Evolutionary conservation across 2,329 filamentous ascomycete species (phyloP).

Genomic region (Xylaria sp.): DNA sequence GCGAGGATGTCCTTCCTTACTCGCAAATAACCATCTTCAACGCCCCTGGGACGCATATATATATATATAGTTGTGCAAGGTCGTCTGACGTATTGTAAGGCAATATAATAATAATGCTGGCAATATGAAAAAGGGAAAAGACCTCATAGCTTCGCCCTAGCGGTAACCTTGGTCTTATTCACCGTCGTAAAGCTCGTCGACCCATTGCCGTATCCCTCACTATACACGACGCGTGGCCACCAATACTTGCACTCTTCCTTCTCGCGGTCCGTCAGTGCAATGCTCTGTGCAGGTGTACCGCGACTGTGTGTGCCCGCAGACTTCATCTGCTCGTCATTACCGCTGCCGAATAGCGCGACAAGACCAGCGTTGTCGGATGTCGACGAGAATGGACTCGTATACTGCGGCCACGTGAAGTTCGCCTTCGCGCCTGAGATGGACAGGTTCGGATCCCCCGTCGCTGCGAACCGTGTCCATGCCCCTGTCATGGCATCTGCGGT

Average conservation of each 20-base stretch:
- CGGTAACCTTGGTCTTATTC: neutral
- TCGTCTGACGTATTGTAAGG: neutral
- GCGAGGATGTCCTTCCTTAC: neutral
- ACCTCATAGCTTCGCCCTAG: slow-evolving; percentile 32
- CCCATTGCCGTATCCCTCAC: slow-evolving; percentile 56
- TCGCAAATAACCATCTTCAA: neutral
- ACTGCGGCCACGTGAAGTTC: slow-evolving; percentile 56
- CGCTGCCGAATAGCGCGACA: slow-evolving; percentile 67
- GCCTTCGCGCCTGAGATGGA: slow-evolving; percentile 22
- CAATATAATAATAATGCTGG: neutral
- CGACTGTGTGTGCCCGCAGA: slow-evolving; percentile 47
- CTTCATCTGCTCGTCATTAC: slow-evolving; percentile 65
- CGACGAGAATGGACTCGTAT: slow-evolving; percentile 54
- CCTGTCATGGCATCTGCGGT: slow-evolving; percentile 57
- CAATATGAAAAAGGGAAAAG: neutral
- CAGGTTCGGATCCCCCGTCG: slow-evolving; percentile 47
- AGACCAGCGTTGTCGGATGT: slow-evolving; percentile 44
- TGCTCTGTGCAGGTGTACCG: slow-evolving; percentile 59
- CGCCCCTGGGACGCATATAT: neutral
- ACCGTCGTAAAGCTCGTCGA: slow-evolving; percentile 21
- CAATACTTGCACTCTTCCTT: slow-evolving; percentile 67
- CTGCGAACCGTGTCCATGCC: slow-evolving; percentile 55
- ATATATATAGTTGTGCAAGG: neutral
- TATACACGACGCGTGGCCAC: slow-evolving; percentile 65
- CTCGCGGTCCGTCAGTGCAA: slow-evolving; percentile 57